These are phyloP conservation scores for Pestalotiopsis sp. DNA, from an alignment of 2,329 filamentous ascomycete genomes.

Conservation along the genomic window DNA sequence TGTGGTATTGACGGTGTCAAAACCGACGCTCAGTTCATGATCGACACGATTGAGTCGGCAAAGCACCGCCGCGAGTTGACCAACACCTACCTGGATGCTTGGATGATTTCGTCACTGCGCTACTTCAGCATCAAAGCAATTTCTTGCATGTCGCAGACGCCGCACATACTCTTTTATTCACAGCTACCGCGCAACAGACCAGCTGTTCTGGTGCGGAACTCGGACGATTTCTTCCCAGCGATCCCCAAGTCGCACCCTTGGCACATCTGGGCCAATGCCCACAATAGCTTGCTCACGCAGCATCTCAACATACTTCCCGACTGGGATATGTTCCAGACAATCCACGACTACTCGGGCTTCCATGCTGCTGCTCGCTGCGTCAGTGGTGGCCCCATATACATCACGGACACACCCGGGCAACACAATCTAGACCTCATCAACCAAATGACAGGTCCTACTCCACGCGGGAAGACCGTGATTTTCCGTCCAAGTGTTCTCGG, in stretches of 20 bases:
- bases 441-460: conserved; percentile 79
- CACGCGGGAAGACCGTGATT: conserved; percentile 74
- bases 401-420: conserved; percentile 85
- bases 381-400: conserved; percentile 89
- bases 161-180: conserved; percentile 82
- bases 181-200: conserved; percentile 79
- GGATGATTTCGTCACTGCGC: conserved; percentile 76
- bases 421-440: conserved; percentile 76
- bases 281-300: conserved; percentile 81
- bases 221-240: conserved; percentile 89
- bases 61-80: conserved; percentile 72
- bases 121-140: conserved; percentile 80
- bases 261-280: conserved; percentile 94
- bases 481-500: conserved; percentile 78
- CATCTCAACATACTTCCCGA: conserved; percentile 88
- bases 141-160: conserved; percentile 93
- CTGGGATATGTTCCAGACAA: conserved; percentile 72
- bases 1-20: conserved; percentile 86
- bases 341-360: conserved; percentile 72
- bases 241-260: conserved; percentile 82
- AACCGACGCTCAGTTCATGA: conserved; percentile 88
- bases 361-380: conserved; percentile 90
- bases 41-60: conserved; percentile 74
- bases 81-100: conserved; percentile 80
- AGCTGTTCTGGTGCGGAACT: conserved; percentile 78